phyloP scores from a whole-genome alignment of 208 protist species.

The Trypanosoma platydactyli region DNA sequence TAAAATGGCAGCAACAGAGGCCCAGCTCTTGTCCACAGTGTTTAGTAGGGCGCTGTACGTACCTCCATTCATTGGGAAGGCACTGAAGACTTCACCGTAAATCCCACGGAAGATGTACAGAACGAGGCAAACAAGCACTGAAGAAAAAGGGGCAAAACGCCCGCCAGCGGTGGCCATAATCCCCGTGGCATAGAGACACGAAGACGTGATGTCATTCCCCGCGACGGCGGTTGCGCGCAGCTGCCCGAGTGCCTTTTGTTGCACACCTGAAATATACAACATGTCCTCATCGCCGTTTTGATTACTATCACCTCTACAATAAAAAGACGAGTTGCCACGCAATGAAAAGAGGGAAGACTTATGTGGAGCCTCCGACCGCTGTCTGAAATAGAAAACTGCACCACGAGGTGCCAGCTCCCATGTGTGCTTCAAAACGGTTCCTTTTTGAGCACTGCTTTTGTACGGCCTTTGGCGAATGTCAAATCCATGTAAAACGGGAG shows the following conservation, averaged over 20 bases:
- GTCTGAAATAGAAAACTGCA: conserved; percentile 14
- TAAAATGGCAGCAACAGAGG: conserved; percentile 56
- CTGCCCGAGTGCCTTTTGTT: conserved; percentile 25
- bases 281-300: not conserved
- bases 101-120: conserved; percentile 58
- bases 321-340: not conserved
- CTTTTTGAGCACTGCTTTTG: not conserved
- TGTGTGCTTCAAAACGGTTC: conserved; percentile 1
- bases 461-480: conserved; percentile 12
- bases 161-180: conserved; percentile 39
- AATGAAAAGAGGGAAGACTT: not conserved
- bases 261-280: conserved; percentile 1
- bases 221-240: conserved; percentile 43
- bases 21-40: conserved; percentile 64
- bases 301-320: not conserved
- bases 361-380: not conserved
- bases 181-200: conserved; percentile 52
- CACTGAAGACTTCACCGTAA: conserved; percentile 72
- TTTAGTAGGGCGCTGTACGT: conserved; percentile 83
- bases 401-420: conserved; percentile 10
- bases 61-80: conserved; percentile 81
- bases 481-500: conserved; percentile 1
- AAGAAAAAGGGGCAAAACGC: conserved; percentile 47
- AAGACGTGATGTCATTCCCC: conserved; percentile 62
- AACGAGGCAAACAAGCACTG: conserved; percentile 29